phyloP scores from a whole-genome alignment of 371 early-diverging fungal genomes.

The Apophysomyces elegans region DNA sequence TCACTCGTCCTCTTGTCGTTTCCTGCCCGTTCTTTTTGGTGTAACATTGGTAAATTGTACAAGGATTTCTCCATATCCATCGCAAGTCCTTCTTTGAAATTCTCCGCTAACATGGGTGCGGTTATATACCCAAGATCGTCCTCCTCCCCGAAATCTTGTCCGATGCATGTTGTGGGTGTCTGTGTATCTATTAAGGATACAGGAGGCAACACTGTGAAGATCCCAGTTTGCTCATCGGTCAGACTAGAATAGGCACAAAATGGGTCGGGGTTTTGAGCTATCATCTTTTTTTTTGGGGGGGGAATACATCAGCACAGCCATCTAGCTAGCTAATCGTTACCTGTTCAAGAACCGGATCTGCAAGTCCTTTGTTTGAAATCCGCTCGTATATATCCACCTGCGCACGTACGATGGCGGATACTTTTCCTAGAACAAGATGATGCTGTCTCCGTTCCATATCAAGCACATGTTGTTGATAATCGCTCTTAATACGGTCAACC shows the following conservation, averaged over 20 bases:
- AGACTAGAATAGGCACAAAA: conserved; percentile 52
- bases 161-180: background rate
- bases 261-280: conserved; percentile 55
- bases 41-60: background rate
- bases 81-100: background rate
- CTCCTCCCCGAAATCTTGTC: background rate
- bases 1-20: background rate
- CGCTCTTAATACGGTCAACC: conserved; percentile 51
- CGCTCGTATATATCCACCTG: conserved; percentile 59
- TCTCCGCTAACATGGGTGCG: background rate
- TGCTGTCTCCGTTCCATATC: conserved; percentile 54
- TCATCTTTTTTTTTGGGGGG: conserved; percentile 38
- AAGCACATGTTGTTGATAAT: conserved; percentile 48
- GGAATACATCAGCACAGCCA: background rate
- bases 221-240: conserved; percentile 45
- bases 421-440: conserved; percentile 48
- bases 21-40: background rate
- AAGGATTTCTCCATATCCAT: background rate
- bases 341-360: conserved; percentile 52
- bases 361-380: conserved; percentile 54
- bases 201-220: conserved; percentile 55
- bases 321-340: conserved; percentile 23
- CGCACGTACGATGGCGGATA: conserved; percentile 52
- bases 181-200: conserved; percentile 40
- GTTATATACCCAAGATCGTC: background rate